phyloP scores from a whole-genome alignment of 2,329 filamentous ascomycete species.

The Thelonectria olida region DNA sequence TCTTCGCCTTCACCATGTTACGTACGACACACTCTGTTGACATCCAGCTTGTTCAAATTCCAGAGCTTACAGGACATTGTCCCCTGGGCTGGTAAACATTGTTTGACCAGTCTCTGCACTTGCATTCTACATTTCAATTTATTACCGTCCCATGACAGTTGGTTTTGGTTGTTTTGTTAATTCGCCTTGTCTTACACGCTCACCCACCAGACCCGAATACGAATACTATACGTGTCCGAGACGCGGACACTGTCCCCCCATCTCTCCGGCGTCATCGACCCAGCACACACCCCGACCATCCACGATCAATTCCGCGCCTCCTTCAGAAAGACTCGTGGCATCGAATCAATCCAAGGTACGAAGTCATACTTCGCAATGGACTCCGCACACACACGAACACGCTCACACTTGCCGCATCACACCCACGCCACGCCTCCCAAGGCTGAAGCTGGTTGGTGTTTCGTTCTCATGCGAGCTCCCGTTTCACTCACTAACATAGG shows the following conservation, averaged over 20 bases:
- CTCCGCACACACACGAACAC: conserved; percentile 8
- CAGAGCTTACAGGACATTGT: background rate
- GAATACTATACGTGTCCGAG: conserved; percentile 25
- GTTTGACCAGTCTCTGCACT: conserved; percentile 3
- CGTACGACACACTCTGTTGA: background rate
- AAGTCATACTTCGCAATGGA: conserved; percentile 2
- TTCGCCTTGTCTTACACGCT: background rate
- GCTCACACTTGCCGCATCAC: background rate
- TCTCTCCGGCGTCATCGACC: conserved; percentile 8
- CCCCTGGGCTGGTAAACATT: background rate
- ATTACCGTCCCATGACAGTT: background rate
- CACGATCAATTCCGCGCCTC: conserved; percentile 5
- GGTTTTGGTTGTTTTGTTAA: background rate
- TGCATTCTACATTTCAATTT: conserved; percentile 8
- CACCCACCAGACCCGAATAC: conserved; percentile 30
- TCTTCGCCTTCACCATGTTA: conserved; percentile 21
- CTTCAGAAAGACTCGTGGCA: background rate
- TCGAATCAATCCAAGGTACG: conserved; percentile 8
- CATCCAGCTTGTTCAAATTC: background rate
- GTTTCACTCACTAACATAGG: background rate
- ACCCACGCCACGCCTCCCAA: background rate
- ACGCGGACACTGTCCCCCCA: background rate
- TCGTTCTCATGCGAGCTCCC: background rate
- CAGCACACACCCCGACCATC: conserved; percentile 8
- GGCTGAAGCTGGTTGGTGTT: background rate